These are phyloP conservation scores for Chimonanthus praecox DNA, from an alignment of 164 flowering plant species.

Conservation along the genomic window DNA sequence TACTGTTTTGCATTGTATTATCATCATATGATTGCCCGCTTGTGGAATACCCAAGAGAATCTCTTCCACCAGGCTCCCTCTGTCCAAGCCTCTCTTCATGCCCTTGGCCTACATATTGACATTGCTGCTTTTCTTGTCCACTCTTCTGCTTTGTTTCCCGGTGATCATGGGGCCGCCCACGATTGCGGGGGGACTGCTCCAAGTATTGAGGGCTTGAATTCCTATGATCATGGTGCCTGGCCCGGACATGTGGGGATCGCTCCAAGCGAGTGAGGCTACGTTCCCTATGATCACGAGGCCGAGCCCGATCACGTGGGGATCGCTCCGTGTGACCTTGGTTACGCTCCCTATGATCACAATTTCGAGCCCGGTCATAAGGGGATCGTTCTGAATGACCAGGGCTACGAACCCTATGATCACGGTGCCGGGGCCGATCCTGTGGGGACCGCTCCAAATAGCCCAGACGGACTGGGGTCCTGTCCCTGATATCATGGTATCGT, in stretches of 20 bases:
- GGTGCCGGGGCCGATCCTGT: slow-evolving; percentile 20
- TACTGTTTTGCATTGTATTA: slow-evolving; percentile 13
- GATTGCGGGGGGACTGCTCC: no score
- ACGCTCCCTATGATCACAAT: slow-evolving; percentile 28
- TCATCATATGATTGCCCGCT: slow-evolving; percentile 35
- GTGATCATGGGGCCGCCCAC: slow-evolving; percentile 22
- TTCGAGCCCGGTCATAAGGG: slow-evolving; percentile 34
- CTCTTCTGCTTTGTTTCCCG: slow-evolving; percentile 38
- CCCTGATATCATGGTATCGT: slow-evolving; percentile 26
- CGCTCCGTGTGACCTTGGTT: slow-evolving; percentile 31
- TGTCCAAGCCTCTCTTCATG: slow-evolving; percentile 47
- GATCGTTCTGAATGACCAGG: slow-evolving; percentile 33
- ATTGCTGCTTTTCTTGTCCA: slow-evolving; percentile 35
- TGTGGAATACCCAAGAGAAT: slow-evolving; percentile 20
- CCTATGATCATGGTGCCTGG: slow-evolving; percentile 19
- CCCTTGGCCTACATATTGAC: slow-evolving; percentile 27
- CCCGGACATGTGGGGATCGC: slow-evolving; percentile 20
- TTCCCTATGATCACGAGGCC: slow-evolving; percentile 15
- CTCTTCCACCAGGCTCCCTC: slow-evolving; percentile 31
- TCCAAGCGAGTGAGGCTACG: slow-evolving; percentile 8
- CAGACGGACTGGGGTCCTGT: slow-evolving; percentile 36
- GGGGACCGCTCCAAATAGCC: slow-evolving; percentile 30
- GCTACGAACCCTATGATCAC: slow-evolving; percentile 16
- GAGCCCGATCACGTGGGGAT: slow-evolving; percentile 44
- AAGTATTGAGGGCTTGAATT: slow-evolving; percentile 16